Evolutionary conservation across 805 yeast genomes (phyloP).

Genomic region (Phaffomyces opuntiae): DNA sequence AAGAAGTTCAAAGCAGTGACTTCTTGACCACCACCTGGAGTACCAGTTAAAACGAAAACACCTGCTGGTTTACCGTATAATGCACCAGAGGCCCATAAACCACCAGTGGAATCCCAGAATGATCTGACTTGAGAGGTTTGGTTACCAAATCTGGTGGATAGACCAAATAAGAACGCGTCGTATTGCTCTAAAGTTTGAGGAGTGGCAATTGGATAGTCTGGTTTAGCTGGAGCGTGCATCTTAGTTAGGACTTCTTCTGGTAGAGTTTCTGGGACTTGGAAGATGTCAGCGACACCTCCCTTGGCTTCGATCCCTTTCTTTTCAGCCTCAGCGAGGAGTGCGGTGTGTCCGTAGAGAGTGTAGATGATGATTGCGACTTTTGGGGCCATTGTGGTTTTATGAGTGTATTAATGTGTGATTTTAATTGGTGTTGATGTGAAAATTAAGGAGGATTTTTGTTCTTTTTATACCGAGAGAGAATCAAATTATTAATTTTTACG

Average conservation of each 20-base stretch:
- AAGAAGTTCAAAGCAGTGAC: slow-evolving; percentile 51
- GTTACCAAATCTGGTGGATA: slow-evolving; percentile 82
- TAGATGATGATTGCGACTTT: slow-evolving; percentile 53
- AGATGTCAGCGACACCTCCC: slow-evolving; percentile 64
- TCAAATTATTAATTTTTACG: neutral
- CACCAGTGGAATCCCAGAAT: slow-evolving; percentile 74
- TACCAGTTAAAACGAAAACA: slow-evolving; percentile 61
- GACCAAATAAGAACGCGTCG: slow-evolving; percentile 80
- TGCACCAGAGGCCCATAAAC: slow-evolving; percentile 65
- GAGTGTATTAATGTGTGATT: too few relatives aligned
- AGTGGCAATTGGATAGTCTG: slow-evolving; percentile 49
- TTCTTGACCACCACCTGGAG: slow-evolving; percentile 77
- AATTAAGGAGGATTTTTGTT: neutral
- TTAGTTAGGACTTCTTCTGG: slow-evolving; percentile 48
- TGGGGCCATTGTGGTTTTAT: slow-evolving; percentile 26
- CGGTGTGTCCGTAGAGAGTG: slow-evolving; percentile 75
- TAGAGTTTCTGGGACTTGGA: slow-evolving; percentile 75
- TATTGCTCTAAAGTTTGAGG: slow-evolving; percentile 49
- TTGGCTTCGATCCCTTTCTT: slow-evolving; percentile 61
- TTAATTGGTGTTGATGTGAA: too few relatives aligned
- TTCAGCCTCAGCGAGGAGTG: slow-evolving; percentile 58
- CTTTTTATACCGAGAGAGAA: neutral
- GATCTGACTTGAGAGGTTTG: slow-evolving; percentile 68
- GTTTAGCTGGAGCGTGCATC: slow-evolving; percentile 60
- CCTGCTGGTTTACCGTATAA: slow-evolving; percentile 70